Evolutionary conservation across 192 early-diverging fungal species (phyloP), one percentile per base, ranked within the genome.

Genomic region (Linnemannia elongata): DNA sequence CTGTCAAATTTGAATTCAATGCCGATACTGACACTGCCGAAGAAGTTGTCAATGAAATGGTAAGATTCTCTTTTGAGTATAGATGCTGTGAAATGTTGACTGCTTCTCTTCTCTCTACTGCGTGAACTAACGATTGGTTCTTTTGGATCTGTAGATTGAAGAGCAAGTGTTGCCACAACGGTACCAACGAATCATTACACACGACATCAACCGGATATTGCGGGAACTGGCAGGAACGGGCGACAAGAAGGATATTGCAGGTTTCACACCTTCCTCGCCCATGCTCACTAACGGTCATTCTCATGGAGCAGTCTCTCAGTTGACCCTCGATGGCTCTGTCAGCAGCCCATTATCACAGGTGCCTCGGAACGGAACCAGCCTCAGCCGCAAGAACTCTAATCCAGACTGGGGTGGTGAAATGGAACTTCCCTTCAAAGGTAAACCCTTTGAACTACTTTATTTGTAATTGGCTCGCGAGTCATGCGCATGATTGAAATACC

Each of bases 1-100:
- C 96, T 2, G 95, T 96, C 6, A 96, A 96, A 77, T 96, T 96
- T 82, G 95, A 96, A 68, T 96, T 96, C 75, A 96, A 96, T 82
- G 94, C 91, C 2, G 95, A 95, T 60, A 94, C 93, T 0, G 95
- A 96, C 69, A 96, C 95, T 1, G 95, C 95, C 1, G 95, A 95
- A 44, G 93, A 94, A 69, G 95, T 96, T 41, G 95, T 96, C 0
- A 93, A 93, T 55, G 95, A 96, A 82, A 96, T 96, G 95, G 94
- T 95, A 91, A 72, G n/a, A 33, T 36, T 35, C 72, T 15, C 44
- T 24, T 27, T 41, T 13, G 22, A 42, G 70, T 17, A 72, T 24
- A 30, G 12, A 30, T 39, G 22, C 20, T 22, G 13, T 39, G 36
- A 45, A 45, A 45, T 33, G 22, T 24, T 8, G 4, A 30, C 4